phyloP scores from a whole-genome alignment of 176 grass and related monocot species.

The Triticum turgidum region DNA sequence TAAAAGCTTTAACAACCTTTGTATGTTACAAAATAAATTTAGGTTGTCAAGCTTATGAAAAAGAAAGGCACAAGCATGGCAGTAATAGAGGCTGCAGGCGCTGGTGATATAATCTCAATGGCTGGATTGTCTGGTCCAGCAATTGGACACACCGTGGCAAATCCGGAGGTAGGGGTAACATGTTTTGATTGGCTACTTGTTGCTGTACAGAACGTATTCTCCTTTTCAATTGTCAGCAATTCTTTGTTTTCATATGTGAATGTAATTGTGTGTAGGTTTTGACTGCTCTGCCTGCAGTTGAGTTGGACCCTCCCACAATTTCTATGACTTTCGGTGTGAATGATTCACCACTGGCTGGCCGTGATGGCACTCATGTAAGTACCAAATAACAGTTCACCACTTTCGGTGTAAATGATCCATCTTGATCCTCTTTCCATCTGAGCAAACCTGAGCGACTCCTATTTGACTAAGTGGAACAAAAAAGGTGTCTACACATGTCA shows the following conservation, averaged over 20 bases:
- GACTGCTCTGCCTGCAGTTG: constrained; percentile 87
- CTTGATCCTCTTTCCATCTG: background rate
- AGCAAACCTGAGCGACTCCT: background rate
- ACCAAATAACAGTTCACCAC: constrained; percentile 10
- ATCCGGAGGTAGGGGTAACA: constrained; percentile 60
- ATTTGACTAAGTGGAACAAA: background rate
- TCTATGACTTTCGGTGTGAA: constrained; percentile 99
- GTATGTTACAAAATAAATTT: constrained; percentile 34
- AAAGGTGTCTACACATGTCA: background rate
- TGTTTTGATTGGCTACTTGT: constrained; percentile 26
- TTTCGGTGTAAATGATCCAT: background rate
- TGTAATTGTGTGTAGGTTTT: constrained; percentile 58
- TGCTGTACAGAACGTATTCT: background rate
- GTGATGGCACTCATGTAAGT: constrained; percentile 93
- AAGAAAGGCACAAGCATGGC: constrained; percentile 91
- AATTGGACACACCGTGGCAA: constrained; percentile 97
- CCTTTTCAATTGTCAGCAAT: constrained; percentile 29
- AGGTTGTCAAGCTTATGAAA: constrained; percentile 99
- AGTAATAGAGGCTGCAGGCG: constrained; percentile 77
- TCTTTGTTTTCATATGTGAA: background rate
- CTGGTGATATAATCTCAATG: constrained; percentile 98
- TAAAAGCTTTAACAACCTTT: constrained; percentile 18
- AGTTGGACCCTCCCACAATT: constrained; percentile 97
- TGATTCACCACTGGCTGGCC: constrained; percentile 87
- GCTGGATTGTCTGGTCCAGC: constrained; percentile 88